A percentile compares a stretch with the other conserved stretches of the same genome.
Evolutionary conservation across 371 early-diverging fungal genomes (phyloP).

Genomic region (Nematocida parisii): DNA sequence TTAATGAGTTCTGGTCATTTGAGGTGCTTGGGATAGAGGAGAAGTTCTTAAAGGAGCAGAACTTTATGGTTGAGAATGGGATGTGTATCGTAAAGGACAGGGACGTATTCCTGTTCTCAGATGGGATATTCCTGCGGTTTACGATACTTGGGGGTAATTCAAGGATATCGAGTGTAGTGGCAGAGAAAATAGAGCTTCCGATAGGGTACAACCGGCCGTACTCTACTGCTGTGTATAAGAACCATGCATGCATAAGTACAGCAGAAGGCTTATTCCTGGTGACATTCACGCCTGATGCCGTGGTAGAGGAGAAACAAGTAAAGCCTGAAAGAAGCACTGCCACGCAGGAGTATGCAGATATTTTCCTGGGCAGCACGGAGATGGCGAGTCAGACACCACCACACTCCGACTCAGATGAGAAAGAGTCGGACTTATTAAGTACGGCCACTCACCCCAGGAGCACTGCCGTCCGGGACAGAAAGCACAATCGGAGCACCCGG

Average conservation of each 20-base stretch:
- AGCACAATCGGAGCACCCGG: background rate
- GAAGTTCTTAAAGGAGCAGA: background rate
- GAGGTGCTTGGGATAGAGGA: constrained; percentile 37
- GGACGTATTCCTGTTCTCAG: constrained; percentile 39
- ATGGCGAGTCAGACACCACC: too few species aligned
- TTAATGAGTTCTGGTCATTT: constrained; percentile 50
- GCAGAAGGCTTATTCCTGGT: constrained; percentile 13
- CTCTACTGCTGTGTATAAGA: constrained; percentile 1
- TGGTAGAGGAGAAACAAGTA: background rate
- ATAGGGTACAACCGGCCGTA: background rate
- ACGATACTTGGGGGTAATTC: constrained; percentile 32
- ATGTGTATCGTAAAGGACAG: constrained; percentile 18
- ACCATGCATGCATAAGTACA: background rate
- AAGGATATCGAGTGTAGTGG: background rate
- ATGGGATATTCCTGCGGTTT: constrained; percentile 20
- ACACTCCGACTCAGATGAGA: background rate
- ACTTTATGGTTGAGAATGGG: constrained; percentile 22
- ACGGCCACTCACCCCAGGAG: background rate
- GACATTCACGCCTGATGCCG: background rate
- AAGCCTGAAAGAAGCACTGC: background rate
- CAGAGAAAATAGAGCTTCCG: background rate
- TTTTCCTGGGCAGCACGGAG: background rate
- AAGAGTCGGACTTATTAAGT: too few species aligned
- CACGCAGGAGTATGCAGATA: background rate
- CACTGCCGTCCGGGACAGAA: background rate